These are phyloP conservation scores for Neurospora tetrasperma DNA, from an alignment of 495 filamentous ascomycete species.

Conservation along the genomic window DNA sequence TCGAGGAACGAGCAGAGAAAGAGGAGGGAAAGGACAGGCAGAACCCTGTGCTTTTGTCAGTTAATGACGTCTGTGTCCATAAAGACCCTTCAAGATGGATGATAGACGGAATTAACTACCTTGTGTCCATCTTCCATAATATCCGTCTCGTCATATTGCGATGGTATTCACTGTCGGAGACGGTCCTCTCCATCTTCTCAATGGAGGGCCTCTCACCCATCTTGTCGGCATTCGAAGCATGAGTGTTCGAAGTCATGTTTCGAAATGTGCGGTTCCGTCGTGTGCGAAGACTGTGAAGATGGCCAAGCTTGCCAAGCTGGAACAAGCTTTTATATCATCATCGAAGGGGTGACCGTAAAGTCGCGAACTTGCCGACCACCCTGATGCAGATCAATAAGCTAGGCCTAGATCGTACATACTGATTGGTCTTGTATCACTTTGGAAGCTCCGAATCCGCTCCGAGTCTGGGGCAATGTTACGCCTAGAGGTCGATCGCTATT, in stretches of 20 bases:
- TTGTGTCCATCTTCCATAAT: slow-evolving; percentile 18
- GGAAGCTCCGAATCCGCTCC: not conserved
- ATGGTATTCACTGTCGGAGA: not conserved
- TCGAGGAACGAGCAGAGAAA: slow-evolving; percentile 61
- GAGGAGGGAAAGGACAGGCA: slow-evolving; percentile 39
- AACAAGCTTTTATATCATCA: not conserved
- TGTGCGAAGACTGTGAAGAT: not conserved
- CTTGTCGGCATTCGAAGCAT: not conserved
- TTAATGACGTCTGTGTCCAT: not conserved
- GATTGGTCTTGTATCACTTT: not conserved
- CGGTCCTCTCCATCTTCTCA: not conserved
- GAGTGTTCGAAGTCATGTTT: not conserved
- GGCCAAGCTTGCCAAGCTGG: not conserved
- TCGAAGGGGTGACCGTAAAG: not conserved
- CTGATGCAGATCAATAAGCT: not conserved
- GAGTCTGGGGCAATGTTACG: not conserved
- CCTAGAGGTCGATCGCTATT: no score
- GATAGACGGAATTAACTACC: not conserved
- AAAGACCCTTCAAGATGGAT: not conserved
- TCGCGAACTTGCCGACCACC: not conserved
- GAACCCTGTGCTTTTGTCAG: slow-evolving; percentile 28
- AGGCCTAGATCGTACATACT: not conserved
- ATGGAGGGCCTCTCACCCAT: not conserved
- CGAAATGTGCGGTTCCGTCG: not conserved
- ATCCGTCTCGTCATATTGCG: slow-evolving; percentile 7